Evolutionary conservation across 192 early-diverging fungal species (phyloP).

Genomic region (Anaeromyces robustus): DNA sequence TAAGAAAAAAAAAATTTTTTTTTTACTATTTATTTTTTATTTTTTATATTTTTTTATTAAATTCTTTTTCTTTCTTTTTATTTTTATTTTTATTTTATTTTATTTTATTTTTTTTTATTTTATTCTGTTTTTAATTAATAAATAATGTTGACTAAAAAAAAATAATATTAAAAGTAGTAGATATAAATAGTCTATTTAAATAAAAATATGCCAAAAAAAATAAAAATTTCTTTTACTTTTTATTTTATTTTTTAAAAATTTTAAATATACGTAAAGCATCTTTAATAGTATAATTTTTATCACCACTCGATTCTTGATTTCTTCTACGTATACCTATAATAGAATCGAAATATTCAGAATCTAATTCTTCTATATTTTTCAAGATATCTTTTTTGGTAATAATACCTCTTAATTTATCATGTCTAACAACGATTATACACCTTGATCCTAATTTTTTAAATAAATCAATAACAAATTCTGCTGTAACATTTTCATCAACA

Average conservation of each 20-base stretch:
- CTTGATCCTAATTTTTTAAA: conserved; percentile 58
- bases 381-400: background rate
- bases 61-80: no score
- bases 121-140: no score
- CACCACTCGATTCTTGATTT: background rate
- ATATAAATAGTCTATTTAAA: no score
- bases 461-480: conserved; percentile 62
- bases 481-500: conserved; percentile 46
- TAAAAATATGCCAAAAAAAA: no score
- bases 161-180: no score
- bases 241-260: background rate
- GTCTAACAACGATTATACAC: background rate
- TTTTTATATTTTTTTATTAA: no score
- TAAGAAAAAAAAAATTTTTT: no score
- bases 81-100: no score
- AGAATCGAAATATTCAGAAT: background rate
- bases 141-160: no score
- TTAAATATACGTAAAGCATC: background rate
- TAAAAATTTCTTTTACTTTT: no score
- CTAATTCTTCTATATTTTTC: background rate
- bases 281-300: background rate
- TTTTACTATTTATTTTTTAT: no score
- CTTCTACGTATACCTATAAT: background rate
- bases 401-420: background rate
- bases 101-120: no score